Percentiles rank a stretch among this genome's conserved stretches.
These are phyloP conservation scores for Sugiyamaella floridensis DNA, from an alignment of 805 yeast genomes.

Conservation along the genomic window DNA sequence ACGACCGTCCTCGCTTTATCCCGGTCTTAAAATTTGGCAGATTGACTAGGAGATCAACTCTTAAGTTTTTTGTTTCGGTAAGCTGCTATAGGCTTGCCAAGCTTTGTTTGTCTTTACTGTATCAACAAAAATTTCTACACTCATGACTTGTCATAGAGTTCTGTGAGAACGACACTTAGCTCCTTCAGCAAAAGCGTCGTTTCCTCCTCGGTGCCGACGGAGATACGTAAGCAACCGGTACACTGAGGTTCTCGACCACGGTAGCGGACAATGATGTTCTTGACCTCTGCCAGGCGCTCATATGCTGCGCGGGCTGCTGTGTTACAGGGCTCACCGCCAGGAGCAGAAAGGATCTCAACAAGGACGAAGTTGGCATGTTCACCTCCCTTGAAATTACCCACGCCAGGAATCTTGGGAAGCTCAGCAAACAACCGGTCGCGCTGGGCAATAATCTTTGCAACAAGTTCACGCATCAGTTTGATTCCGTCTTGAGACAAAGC, in stretches of 20 bases:
- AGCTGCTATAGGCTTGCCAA: neutral
- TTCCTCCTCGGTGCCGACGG: slow-evolving; percentile 79
- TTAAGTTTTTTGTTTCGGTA: neutral
- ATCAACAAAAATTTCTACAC: neutral
- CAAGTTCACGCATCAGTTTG: slow-evolving; percentile 49
- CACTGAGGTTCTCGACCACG: slow-evolving; percentile 91
- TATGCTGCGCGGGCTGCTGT: slow-evolving; percentile 62
- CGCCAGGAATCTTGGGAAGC: slow-evolving; percentile 50
- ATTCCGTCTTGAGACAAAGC: slow-evolving; percentile 61
- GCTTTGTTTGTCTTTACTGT: neutral
- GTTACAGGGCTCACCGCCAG: slow-evolving; percentile 57
- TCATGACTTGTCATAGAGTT: neutral
- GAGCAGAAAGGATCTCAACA: slow-evolving; percentile 56
- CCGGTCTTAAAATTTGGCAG: slow-evolving; percentile 41
- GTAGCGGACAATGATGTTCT: slow-evolving; percentile 79
- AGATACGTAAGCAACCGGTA: slow-evolving; percentile 76
- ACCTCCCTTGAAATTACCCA: slow-evolving; percentile 71
- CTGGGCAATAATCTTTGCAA: slow-evolving; percentile 46
- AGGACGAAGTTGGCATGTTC: slow-evolving; percentile 86
- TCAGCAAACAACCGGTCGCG: slow-evolving; percentile 47
- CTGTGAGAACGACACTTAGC: slow-evolving; percentile 30
- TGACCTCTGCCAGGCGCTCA: slow-evolving; percentile 58
- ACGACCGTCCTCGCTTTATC: slow-evolving; percentile 42
- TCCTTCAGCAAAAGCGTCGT: slow-evolving; percentile 50
- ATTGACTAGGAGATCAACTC: neutral